Conservation (phyloP, 75 land plant species). For the Cryptomeria japonica region DNA sequence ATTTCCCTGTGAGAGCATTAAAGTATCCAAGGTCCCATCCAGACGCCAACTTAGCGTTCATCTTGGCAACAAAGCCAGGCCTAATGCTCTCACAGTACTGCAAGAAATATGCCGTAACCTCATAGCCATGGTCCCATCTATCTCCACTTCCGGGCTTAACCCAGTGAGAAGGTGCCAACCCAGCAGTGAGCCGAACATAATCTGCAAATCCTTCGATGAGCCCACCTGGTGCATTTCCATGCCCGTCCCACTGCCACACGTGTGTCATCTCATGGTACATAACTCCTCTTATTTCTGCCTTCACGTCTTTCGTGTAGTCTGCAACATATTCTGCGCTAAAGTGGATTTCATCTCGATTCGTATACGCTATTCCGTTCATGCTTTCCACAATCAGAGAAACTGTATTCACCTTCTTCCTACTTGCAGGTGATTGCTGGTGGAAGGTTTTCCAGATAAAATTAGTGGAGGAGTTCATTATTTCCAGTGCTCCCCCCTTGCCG, state of each 20-base stretch:
- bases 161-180: slow-evolving; percentile 45
- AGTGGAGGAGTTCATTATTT: slow-evolving; percentile 15
- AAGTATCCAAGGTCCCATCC: slow-evolving; percentile 51
- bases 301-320: slow-evolving; percentile 37
- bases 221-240: slow-evolving; percentile 19
- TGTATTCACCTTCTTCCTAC: slow-evolving; percentile 22
- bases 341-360: slow-evolving; percentile 37
- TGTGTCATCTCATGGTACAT: slow-evolving; percentile 71
- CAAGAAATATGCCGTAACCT: slow-evolving; percentile 64
- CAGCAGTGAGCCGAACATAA: slow-evolving; percentile 45
- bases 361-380: slow-evolving; percentile 44
- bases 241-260: slow-evolving; percentile 72
- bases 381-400: slow-evolving; percentile 31
- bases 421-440: slow-evolving; percentile 13
- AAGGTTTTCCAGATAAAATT: slow-evolving; percentile 34
- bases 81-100: slow-evolving; percentile 32
- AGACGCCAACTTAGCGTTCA: slow-evolving; percentile 56
- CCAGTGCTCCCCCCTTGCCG: slow-evolving; percentile 19
- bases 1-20: slow-evolving; percentile 50
- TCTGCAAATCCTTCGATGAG: slow-evolving; percentile 63
- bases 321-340: slow-evolving; percentile 36
- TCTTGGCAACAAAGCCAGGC: slow-evolving; percentile 61
- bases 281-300: slow-evolving; percentile 43
- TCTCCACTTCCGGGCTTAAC: slow-evolving; percentile 51
- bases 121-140: slow-evolving; percentile 68